Percentiles rank a stretch among this genome's conserved stretches.
Evolutionary conservation across 1,284 basidiomycete genomes (phyloP).

Genomic region (Calocybe gambosa): DNA sequence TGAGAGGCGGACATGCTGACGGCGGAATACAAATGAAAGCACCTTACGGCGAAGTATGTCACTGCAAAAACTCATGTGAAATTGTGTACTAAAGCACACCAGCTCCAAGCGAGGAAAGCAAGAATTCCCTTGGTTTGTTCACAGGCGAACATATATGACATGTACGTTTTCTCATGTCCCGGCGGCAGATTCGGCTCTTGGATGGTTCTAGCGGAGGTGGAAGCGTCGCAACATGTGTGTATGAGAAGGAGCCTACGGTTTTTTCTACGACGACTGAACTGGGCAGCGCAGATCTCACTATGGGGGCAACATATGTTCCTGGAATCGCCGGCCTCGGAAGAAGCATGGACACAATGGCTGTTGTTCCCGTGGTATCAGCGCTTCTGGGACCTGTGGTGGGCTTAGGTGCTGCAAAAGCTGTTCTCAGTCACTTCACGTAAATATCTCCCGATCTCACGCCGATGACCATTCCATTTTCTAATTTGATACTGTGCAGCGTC

Average conservation of each 20-base stretch:
- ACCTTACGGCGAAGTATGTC: constrained; percentile 33
- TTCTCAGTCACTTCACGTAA: constrained; percentile 21
- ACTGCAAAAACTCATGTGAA: not conserved
- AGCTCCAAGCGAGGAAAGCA: constrained; percentile 31
- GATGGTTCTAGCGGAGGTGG: constrained; percentile 41
- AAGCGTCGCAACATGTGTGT: constrained; percentile 35
- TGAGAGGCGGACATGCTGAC: constrained; percentile 39
- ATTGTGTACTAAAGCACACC: not conserved
- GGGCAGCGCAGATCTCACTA: constrained; percentile 25
- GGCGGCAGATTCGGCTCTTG: constrained; percentile 31
- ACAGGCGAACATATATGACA: not conserved
- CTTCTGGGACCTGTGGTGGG: constrained; percentile 38
- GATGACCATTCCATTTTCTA: not conserved
- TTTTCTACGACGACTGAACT: not conserved
- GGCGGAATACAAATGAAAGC: constrained; percentile 36
- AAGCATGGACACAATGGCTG: constrained; percentile 35
- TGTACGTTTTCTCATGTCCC: not conserved
- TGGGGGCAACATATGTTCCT: constrained; percentile 38
- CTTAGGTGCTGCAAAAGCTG: constrained; percentile 35
- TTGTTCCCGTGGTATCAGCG: constrained; percentile 35
- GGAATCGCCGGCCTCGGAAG: constrained; percentile 31
- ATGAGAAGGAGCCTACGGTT: not conserved
- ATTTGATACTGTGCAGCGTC: constrained; percentile 19
- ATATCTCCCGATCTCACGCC: not conserved
- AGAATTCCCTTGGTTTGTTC: constrained; percentile 31